Evolutionary conservation across 192 early-diverging fungal genomes (phyloP).

Genomic region (Umbelopsis ramanniana): DNA sequence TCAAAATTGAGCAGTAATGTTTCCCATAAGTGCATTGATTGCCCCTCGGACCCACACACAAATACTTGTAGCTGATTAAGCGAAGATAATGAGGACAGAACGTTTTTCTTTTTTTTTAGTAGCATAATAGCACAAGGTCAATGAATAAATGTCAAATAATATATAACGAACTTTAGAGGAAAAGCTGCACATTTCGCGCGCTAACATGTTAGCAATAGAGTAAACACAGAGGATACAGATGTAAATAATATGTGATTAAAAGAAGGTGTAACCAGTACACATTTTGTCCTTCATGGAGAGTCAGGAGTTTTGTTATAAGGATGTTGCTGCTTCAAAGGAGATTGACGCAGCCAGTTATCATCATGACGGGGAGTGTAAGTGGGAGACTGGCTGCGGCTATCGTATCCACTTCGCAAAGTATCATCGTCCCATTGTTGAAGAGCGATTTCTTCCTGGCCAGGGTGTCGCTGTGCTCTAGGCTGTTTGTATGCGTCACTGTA

Average conservation of each 20-base stretch:
- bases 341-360: conserved; percentile 18
- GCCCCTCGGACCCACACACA: too few relatives aligned
- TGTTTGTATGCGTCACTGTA: conserved; percentile 16
- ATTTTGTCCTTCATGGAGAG: not conserved
- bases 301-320: not conserved
- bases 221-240: not conserved
- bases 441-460: conserved; percentile 7
- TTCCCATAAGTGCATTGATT: too few relatives aligned
- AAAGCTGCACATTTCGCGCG: too few relatives aligned
- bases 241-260: not conserved
- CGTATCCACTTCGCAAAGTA: conserved; percentile 1
- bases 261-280: conserved; percentile 13
- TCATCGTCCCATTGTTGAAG: conserved; percentile 17
- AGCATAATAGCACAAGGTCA: not conserved
- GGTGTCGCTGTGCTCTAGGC: not conserved
- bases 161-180: too few relatives aligned
- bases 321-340: conserved; percentile 13
- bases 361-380: not conserved
- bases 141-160: not conserved
- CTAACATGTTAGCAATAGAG: not conserved
- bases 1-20: not conserved
- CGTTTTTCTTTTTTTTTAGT: too few relatives aligned
- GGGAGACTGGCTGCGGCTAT: conserved; percentile 4
- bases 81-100: not conserved
- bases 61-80: not conserved